A percentile compares a stretch with the other conserved stretches of the same genome.
phyloP scores from a whole-genome alignment of 176 grass and related monocot genomes.

The Areca catechu region DNA sequence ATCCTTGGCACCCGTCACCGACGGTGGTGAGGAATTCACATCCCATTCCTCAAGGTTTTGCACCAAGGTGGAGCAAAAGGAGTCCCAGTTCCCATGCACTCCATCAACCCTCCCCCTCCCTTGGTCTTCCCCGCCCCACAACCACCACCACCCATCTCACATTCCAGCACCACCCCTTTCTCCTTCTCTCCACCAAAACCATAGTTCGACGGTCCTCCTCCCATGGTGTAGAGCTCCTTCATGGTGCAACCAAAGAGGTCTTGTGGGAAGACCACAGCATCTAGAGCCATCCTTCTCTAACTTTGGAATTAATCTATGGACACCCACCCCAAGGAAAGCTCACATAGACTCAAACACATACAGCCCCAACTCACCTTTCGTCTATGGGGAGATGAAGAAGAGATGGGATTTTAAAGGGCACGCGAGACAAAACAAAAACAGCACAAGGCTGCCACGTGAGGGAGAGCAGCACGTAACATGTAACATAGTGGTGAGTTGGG shows the following conservation, averaged over 20 bases:
- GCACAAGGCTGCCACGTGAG: neutral
- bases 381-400: neutral
- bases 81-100: neutral
- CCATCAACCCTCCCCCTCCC: too few relatives aligned
- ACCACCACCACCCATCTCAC: neutral
- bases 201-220: neutral
- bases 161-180: neutral
- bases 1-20: neutral
- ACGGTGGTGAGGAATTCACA: neutral
- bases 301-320: constrained; percentile 2
- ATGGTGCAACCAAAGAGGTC: constrained; percentile 7
- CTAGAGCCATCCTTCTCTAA: neutral
- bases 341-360: constrained; percentile 1
- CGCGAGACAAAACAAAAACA: too few relatives aligned
- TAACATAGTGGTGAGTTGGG: constrained; percentile 17
- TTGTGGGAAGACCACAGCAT: constrained; percentile 1
- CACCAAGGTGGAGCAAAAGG: constrained; percentile 2
- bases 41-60: neutral
- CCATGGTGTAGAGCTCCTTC: neutral
- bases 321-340: constrained; percentile 1
- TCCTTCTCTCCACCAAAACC: neutral
- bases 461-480: constrained; percentile 19
- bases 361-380: too few relatives aligned
- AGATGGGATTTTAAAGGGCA: neutral
- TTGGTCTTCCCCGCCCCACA: too few relatives aligned